Conservation (phyloP, 345 rosid genomes). For the Salix viminalis region DNA sequence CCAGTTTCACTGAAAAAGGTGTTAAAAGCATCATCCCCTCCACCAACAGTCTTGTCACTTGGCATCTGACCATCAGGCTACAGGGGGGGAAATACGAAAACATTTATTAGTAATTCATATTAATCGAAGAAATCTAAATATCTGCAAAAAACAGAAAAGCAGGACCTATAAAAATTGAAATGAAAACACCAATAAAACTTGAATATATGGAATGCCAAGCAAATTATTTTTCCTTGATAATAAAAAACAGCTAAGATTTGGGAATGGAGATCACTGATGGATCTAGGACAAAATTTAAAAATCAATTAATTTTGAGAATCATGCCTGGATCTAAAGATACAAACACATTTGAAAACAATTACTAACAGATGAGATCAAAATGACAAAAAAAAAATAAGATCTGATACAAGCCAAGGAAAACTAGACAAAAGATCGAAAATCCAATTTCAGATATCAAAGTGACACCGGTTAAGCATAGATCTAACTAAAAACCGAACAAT, state of each 20-base stretch:
- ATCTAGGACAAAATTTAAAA: background rate
- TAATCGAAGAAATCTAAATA: background rate
- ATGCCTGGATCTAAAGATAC: background rate
- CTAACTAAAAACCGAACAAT: background rate
- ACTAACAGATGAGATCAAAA: background rate
- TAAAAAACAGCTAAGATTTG: no score
- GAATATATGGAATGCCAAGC: background rate
- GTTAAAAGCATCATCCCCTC: constrained; percentile 28
- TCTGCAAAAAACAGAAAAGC: no score
- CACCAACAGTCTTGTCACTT: constrained; percentile 26
- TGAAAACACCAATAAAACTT: background rate
- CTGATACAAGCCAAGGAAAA: background rate
- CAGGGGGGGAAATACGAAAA: background rate
- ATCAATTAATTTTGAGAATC: background rate
- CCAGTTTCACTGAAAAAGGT: constrained; percentile 33
- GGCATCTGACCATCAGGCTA: constrained; percentile 33
- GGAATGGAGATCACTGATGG: no score
- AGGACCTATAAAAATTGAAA: background rate
- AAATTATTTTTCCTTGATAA: background rate
- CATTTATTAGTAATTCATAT: background rate
- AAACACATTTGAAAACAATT: background rate
- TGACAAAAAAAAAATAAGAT: background rate
- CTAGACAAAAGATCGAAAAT: background rate
- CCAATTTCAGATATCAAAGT: background rate
- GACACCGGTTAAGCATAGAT: background rate